Evolutionary conservation across 176 grass and related monocot genomes (phyloP).

Genomic region (Avena sativa): DNA sequence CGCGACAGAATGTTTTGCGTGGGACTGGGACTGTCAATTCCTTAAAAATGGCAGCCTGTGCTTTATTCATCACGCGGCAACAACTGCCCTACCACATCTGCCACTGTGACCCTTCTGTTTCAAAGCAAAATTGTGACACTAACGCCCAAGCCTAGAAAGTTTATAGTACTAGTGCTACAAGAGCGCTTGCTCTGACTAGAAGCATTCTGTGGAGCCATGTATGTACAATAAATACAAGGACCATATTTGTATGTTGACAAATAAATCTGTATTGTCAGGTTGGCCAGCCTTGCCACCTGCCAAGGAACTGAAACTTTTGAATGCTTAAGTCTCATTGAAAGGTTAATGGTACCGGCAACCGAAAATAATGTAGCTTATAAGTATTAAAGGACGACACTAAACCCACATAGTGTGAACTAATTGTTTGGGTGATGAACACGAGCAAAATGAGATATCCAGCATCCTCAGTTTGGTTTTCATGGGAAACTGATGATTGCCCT

Average conservation of each 20-base stretch:
- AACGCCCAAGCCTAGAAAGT: slow-evolving; percentile 38
- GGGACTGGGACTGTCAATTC: slow-evolving; percentile 29
- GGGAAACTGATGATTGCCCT: not conserved
- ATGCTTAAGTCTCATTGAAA: not conserved
- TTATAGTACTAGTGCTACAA: slow-evolving; percentile 21
- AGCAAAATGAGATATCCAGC: slow-evolving; percentile 10
- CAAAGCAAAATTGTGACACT: slow-evolving; percentile 29
- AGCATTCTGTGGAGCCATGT: slow-evolving; percentile 27
- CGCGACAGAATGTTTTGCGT: slow-evolving; percentile 33
- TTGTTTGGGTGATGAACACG: not conserved
- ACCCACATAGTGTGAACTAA: not conserved
- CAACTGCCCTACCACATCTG: slow-evolving; percentile 48
- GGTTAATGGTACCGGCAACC: not conserved
- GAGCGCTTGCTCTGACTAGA: slow-evolving; percentile 9
- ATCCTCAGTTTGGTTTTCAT: slow-evolving; percentile 22
- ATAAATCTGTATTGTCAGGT: not conserved
- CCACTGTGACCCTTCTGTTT: not conserved
- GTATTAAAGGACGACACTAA: not conserved
- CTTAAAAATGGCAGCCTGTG: slow-evolving; percentile 15
- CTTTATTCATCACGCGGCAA: slow-evolving; percentile 30
- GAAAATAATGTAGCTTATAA: not conserved
- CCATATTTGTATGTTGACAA: not conserved
- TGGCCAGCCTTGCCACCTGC: slow-evolving; percentile 19
- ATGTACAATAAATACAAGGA: slow-evolving; percentile 6
- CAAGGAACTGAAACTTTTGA: not conserved